A percentile compares a stretch with the other conserved stretches of the same genome.
Evolutionary conservation across 768 basidiomycete species (phyloP).

Genomic region (Leccinum sublutescens): DNA sequence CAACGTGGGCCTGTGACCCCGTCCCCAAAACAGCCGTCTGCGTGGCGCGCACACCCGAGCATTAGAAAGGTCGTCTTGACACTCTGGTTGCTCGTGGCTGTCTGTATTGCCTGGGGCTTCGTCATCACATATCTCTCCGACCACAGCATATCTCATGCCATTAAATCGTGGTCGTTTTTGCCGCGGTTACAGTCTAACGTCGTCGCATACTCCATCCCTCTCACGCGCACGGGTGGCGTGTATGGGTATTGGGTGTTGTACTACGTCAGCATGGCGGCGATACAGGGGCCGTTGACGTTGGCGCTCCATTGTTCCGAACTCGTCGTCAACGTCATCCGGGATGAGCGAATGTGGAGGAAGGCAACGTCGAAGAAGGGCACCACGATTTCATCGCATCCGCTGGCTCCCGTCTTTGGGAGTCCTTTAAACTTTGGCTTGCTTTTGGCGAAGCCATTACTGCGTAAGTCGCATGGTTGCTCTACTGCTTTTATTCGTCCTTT

Average conservation of each 20-base stretch:
- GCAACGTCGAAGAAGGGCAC: conserved; percentile 17
- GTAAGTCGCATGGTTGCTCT: conserved; percentile 13
- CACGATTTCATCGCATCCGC: conserved; percentile 17
- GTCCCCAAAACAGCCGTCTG: conserved; percentile 22
- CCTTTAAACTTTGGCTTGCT: conserved; percentile 16
- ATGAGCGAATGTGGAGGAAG: conserved; percentile 28
- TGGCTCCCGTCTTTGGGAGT: conserved; percentile 23
- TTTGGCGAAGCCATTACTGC: conserved; percentile 24
- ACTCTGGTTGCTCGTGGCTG: conserved; percentile 24
- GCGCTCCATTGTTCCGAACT: conserved; percentile 30
- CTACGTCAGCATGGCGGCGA: conserved; percentile 23
- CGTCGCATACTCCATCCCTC: conserved; percentile 11
- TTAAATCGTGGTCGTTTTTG: conserved; percentile 28
- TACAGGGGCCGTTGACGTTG: conserved; percentile 31
- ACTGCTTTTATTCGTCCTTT: background rate
- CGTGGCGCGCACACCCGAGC: conserved; percentile 28
- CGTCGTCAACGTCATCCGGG: conserved; percentile 29
- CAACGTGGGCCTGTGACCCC: conserved; percentile 16
- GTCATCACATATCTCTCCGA: conserved; percentile 7
- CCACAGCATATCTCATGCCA: background rate
- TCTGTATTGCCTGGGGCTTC: conserved; percentile 26
- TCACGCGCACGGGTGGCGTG: conserved; percentile 15
- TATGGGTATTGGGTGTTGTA: conserved; percentile 26
- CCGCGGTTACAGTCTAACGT: conserved; percentile 20
- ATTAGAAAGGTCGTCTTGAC: conserved; percentile 22